A percentile compares a stretch with the other conserved stretches of the same genome.
phyloP scores from a whole-genome alignment of 495 filamentous ascomycete genomes.

The Wilcoxina mikolae region DNA sequence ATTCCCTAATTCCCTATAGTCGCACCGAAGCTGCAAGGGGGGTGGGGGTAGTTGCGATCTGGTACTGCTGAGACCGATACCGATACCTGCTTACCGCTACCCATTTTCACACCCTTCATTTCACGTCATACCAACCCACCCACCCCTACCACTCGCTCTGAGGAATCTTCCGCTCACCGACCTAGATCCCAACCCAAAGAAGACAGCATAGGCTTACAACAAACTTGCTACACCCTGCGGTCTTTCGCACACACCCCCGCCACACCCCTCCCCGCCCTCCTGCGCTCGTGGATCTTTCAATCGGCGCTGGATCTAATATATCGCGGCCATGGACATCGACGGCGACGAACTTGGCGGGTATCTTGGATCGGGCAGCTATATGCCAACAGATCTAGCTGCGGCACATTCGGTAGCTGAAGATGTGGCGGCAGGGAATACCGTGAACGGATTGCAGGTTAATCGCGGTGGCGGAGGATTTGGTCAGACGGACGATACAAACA shows the following conservation, averaged over 20 bases:
- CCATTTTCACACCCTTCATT: neutral
- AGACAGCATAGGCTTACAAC: neutral
- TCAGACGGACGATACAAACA: neutral
- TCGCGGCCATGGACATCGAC: slow-evolving; percentile 8
- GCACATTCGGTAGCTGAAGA: slow-evolving; percentile 1
- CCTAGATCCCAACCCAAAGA: slow-evolving; percentile 1
- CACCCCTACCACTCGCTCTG: neutral
- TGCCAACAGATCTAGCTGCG: slow-evolving; percentile 1
- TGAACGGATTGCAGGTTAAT: slow-evolving; percentile 21
- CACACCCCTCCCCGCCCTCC: slow-evolving; percentile 4
- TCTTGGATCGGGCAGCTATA: slow-evolving; percentile 4
- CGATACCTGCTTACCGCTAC: neutral
- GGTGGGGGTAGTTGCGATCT: neutral
- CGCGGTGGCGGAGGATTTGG: slow-evolving; percentile 1
- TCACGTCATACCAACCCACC: neutral
- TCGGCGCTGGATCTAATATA: slow-evolving; percentile 5
- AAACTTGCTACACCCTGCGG: slow-evolving; percentile 6
- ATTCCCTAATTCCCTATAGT: neutral
- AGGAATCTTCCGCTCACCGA: slow-evolving; percentile 1
- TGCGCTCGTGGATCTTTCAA: slow-evolving; percentile 3
- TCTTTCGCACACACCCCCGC: neutral
- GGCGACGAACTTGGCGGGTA: slow-evolving; percentile 6
- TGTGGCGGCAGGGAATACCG: neutral
- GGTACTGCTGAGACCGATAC: neutral
- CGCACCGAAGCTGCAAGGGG: slow-evolving; percentile 2